These are phyloP conservation scores for Saccharomycopsis sp. DNA, from an alignment of 805 yeast genomes.

Conservation along the genomic window DNA sequence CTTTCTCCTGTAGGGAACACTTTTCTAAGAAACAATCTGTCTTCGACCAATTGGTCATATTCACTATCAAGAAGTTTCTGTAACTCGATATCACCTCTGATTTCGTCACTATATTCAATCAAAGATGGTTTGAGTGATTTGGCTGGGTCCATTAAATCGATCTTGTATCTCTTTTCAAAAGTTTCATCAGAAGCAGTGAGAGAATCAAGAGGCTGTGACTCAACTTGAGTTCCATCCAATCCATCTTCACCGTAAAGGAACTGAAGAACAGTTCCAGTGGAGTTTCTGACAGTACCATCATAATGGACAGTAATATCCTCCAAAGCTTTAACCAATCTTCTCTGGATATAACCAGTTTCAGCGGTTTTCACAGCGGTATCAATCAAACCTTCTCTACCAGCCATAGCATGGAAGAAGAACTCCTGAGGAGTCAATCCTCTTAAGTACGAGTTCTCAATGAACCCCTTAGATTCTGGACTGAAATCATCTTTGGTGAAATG, in stretches of 20 bases:
- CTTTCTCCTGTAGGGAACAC: constrained; percentile 92
- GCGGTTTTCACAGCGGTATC: constrained; percentile 99
- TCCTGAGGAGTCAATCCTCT: constrained; percentile 98
- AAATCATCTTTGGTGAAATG: constrained; percentile 98
- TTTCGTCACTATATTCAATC: constrained; percentile 85
- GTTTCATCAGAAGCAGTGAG: constrained; percentile 86
- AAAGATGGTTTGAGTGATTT: constrained; percentile 60
- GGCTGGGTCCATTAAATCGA: constrained; percentile 75
- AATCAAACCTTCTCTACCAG: constrained; percentile 99
- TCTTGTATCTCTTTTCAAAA: constrained; percentile 77
- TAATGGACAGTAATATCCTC: constrained; percentile 98
- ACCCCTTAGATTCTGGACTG: constrained; percentile 97
- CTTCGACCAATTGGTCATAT: constrained; percentile 67
- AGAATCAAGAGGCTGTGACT: constrained; percentile 90
- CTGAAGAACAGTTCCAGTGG: constrained; percentile 93
- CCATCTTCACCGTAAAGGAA: constrained; percentile 99
- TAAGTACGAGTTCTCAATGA: constrained; percentile 92
- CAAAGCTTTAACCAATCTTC: constrained; percentile 93
- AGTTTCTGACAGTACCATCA: constrained; percentile 97
- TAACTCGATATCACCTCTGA: constrained; percentile 78
- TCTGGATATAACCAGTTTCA: constrained; percentile 96
- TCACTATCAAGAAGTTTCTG: constrained; percentile 81
- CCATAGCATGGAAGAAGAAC: constrained; percentile 99
- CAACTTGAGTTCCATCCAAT: constrained; percentile 96
- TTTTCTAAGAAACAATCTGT: constrained; percentile 73